Conservation (phyloP, 2,329 filamentous ascomycete genomes). For the Ceratocystiopsis minuta region DNA sequence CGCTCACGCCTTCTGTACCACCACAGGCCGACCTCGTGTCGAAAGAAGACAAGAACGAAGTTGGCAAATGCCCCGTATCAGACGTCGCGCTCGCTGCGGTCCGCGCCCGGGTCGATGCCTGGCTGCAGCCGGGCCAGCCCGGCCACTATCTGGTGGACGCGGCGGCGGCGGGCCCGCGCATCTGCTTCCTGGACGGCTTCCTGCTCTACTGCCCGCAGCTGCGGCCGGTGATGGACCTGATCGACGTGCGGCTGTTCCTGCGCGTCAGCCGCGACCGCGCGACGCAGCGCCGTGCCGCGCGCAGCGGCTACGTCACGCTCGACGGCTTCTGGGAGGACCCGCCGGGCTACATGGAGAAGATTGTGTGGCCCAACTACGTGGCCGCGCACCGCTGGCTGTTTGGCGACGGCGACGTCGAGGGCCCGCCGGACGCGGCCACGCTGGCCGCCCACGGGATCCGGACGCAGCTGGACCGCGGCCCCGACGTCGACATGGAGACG, state of each 20-base stretch:
- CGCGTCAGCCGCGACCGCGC: conserved; percentile 47
- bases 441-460: conserved; percentile 22
- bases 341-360: conserved; percentile 77
- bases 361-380: conserved; percentile 94
- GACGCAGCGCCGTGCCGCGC: conserved; percentile 45
- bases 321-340: conserved; percentile 94
- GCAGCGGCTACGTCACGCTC: conserved; percentile 61
- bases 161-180: conserved; percentile 11
- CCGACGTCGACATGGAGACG: conserved; percentile 40
- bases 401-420: conserved; percentile 46
- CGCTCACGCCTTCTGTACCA: background rate
- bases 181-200: conserved; percentile 79
- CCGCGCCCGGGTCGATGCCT: conserved; percentile 27
- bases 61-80: conserved; percentile 35
- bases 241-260: conserved; percentile 67
- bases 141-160: conserved; percentile 15
- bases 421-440: conserved; percentile 27
- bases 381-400: conserved; percentile 70
- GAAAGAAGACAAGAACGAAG: conserved; percentile 45
- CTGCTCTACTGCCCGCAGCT: conserved; percentile 49
- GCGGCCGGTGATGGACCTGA: conserved; percentile 35
- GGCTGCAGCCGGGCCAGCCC: conserved; percentile 26
- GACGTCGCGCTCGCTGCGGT: conserved; percentile 26
- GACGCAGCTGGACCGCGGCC: conserved; percentile 26
- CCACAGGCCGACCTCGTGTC: conserved; percentile 29